Conservation (phyloP, 2,329 filamentous ascomycete genomes). For the Periconia digitata region DNA sequence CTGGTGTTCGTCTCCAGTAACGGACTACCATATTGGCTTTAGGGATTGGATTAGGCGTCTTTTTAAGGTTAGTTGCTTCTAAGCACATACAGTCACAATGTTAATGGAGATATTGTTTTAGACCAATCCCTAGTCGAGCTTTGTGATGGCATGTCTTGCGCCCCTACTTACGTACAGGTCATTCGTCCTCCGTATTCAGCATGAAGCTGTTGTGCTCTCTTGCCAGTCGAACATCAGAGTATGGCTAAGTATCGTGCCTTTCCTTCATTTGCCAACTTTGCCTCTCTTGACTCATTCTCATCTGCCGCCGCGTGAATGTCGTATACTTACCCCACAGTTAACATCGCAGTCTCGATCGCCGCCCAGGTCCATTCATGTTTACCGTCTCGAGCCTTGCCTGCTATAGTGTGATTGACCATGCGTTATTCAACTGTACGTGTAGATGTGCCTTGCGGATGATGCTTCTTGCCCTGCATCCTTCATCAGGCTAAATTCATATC, state of each 20-base stretch:
- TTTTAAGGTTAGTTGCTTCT: conserved; percentile 19
- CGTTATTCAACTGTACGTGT: too few species aligned
- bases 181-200: neutral
- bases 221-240: neutral
- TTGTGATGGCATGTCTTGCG: conserved; percentile 13
- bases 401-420: neutral
- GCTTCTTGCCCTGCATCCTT: neutral
- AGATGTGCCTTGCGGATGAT: neutral
- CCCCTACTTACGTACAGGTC: neutral
- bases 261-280: neutral
- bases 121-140: neutral
- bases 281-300: neutral
- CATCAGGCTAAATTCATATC: neutral
- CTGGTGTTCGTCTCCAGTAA: conserved; percentile 63
- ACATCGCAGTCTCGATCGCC: neutral
- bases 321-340: neutral
- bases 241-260: conserved; percentile 1
- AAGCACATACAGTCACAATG: conserved; percentile 6
- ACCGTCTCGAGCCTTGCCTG: too few species aligned
- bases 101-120: conserved; percentile 13
- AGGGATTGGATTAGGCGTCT: neutral
- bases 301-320: neutral
- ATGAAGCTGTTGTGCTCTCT: neutral
- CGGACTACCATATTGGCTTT: neutral
- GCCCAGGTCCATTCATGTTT: too few species aligned